A percentile compares a stretch with the other conserved stretches of the same genome.
phyloP scores from a whole-genome alignment of 257 asterid species.

The Nicotiana sylvestris region DNA sequence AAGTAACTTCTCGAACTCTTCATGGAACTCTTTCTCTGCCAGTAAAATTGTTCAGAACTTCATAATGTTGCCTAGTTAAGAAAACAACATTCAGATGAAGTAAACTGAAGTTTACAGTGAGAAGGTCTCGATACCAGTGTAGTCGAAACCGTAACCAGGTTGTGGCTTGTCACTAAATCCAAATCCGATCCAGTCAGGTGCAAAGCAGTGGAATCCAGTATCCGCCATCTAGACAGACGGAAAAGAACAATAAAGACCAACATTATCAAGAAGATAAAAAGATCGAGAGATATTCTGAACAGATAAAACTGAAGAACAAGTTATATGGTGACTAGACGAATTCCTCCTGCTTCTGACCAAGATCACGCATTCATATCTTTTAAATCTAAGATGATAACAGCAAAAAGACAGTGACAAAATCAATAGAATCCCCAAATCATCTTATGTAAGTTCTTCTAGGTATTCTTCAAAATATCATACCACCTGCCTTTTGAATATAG shows the following conservation, averaged over 20 bases:
- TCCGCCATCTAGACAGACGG: conserved; percentile 63
- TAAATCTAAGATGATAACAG: no score
- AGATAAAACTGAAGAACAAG: not conserved
- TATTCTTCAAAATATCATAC: not conserved
- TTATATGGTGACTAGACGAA: not conserved
- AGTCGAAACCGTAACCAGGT: conserved; percentile 91
- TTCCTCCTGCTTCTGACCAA: not conserved
- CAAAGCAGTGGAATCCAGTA: conserved; percentile 85
- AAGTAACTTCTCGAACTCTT: conserved; percentile 74
- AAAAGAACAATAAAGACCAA: conserved; percentile 13
- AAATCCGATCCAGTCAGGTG: conserved; percentile 99
- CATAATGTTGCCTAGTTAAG: conserved; percentile 18
- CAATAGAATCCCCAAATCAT: not conserved
- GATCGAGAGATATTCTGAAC: not conserved
- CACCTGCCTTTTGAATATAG: conserved; percentile 1
- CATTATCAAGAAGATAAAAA: conserved; percentile 9
- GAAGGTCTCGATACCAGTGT: conserved; percentile 53
- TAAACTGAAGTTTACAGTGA: not conserved
- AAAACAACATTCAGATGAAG: not conserved
- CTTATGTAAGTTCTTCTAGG: not conserved
- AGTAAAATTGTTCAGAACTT: conserved; percentile 15
- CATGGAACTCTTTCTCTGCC: conserved; percentile 94
- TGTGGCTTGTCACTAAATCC: conserved; percentile 97
- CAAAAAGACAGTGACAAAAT: not conserved
- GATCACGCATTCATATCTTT: not conserved